Conservation (phyloP, 148 eudicot genomes). For the Talinum fruticosum region DNA sequence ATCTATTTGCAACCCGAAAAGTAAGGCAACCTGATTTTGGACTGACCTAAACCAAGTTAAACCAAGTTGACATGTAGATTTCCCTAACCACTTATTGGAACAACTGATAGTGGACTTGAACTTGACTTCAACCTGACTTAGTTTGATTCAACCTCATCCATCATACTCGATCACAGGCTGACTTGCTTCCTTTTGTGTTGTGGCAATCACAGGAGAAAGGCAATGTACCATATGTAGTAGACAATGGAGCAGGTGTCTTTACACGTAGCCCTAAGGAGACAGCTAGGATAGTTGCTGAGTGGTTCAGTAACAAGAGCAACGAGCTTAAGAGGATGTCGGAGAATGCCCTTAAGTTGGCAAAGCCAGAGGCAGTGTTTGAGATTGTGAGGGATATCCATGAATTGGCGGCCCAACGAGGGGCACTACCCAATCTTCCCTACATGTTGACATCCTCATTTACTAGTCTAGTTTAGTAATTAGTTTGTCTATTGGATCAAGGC, state of each 20-base stretch:
- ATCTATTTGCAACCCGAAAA: no score
- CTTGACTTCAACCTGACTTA: not conserved
- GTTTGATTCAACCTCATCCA: no score
- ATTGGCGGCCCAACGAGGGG: conserved; percentile 70
- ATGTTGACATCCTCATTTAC: conserved; percentile 79
- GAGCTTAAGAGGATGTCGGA: conserved; percentile 74
- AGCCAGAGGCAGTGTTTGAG: conserved; percentile 89
- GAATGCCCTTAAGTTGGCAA: conserved; percentile 76
- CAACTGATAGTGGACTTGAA: not conserved
- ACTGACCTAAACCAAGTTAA: not conserved
- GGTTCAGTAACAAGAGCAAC: conserved; percentile 72
- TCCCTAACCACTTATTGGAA: no score
- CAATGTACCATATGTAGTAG: conserved; percentile 88
- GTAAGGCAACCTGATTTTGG: not conserved
- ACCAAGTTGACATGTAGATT: no score
- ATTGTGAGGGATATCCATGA: conserved; percentile 92
- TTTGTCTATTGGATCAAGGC: not conserved
- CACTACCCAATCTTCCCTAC: conserved; percentile 67
- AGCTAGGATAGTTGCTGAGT: conserved; percentile 70
- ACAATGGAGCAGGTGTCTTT: conserved; percentile 92
- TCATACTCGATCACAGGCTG: not conserved
- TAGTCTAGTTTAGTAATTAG: conserved; percentile 55
- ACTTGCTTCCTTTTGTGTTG: not conserved
- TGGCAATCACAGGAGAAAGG: conserved; percentile 69
- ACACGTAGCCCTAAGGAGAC: conserved; percentile 81